These are phyloP conservation scores for Neurospora sp. DNA, from an alignment of 495 filamentous ascomycete species.

Conservation along the genomic window DNA sequence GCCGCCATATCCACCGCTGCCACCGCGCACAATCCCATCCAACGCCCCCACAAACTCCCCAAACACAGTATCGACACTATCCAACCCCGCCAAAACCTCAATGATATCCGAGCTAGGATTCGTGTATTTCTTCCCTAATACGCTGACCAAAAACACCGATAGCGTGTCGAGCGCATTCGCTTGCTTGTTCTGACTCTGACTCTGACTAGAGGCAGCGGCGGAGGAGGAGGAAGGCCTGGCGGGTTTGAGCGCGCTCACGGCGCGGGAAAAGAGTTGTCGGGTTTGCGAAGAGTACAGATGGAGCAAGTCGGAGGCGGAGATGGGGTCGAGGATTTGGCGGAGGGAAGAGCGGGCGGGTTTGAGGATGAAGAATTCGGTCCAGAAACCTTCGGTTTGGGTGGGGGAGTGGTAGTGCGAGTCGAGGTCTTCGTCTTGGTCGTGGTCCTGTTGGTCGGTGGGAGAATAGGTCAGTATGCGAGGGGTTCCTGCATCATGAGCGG, in stretches of 20 bases:
- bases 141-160: conserved; percentile 55
- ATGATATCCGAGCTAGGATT: conserved; percentile 96
- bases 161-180: not conserved
- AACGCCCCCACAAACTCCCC: conserved; percentile 78
- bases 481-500: not conserved
- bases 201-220: not conserved
- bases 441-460: conserved; percentile 18
- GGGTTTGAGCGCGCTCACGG: conserved; percentile 54
- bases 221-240: not conserved
- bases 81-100: conserved; percentile 73
- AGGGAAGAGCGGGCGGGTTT: conserved; percentile 62
- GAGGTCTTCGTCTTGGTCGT: conserved; percentile 43
- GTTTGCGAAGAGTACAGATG: conserved; percentile 59
- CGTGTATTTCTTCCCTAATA: conserved; percentile 83
- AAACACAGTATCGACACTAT: conserved; percentile 77
- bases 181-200: not conserved
- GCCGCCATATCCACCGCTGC: too few species aligned
- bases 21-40: conserved; percentile 72
- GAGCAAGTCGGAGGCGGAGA: conserved; percentile 65
- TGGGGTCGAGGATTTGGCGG: conserved; percentile 51
- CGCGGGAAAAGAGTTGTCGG: conserved; percentile 64
- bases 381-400: conserved; percentile 76
- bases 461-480: not conserved
- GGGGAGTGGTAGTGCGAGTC: conserved; percentile 13
- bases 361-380: conserved; percentile 90